phyloP scores from a whole-genome alignment of 129 eudicot genomes.

The Centrapalus pauciflorus region DNA sequence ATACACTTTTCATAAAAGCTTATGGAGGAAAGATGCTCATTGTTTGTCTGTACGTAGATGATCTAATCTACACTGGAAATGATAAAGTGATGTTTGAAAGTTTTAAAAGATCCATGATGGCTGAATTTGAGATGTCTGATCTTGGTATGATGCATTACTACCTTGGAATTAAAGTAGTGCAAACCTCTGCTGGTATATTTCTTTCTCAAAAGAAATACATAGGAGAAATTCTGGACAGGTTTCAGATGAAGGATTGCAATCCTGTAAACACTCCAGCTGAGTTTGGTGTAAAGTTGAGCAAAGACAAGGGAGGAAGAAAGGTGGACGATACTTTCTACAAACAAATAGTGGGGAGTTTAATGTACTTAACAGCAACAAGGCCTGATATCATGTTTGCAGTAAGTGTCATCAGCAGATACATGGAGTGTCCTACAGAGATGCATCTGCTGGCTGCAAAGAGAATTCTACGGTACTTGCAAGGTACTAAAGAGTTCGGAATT shows the following conservation, averaged over 20 bases:
- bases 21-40: no score
- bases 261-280: slow-evolving; percentile 2
- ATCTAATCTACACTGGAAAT: neutral
- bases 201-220: slow-evolving; percentile 8
- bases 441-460: neutral
- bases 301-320: neutral
- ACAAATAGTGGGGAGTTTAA: neutral
- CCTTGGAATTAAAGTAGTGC: neutral
- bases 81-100: neutral
- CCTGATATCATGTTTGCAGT: neutral
- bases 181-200: neutral
- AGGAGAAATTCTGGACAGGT: slow-evolving; percentile 7
- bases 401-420: neutral
- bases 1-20: no score
- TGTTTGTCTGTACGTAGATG: slow-evolving; percentile 9
- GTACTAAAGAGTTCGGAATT: neutral
- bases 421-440: neutral
- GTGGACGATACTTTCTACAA: neutral
- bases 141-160: slow-evolving; percentile 1
- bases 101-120: no score
- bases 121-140: slow-evolving; percentile 5
- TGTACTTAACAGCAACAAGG: neutral
- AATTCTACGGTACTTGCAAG: neutral
- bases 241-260: slow-evolving; percentile 2
- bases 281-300: neutral